Base-by-base conservation (phyloP, 1,139 yeast species). In the Geotrichum citri-aurantii region DNA sequence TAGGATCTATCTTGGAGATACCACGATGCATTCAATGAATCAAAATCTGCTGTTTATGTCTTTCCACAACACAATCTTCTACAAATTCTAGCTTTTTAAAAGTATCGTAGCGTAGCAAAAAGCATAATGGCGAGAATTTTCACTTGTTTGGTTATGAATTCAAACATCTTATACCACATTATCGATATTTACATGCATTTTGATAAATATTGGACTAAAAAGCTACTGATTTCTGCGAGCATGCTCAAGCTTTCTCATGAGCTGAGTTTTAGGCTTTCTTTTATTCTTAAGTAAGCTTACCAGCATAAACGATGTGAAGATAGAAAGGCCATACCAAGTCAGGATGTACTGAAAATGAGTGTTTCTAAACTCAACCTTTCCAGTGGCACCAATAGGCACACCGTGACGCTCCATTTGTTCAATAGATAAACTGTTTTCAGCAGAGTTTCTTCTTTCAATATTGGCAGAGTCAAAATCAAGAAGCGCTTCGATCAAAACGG, bases 311-410 rank as follows among this genome's bases (percentile, higher is more conserved):
- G 91, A 69, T 52, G 96, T 86, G 46, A 88, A 81, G 48, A 86
- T 67, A 0, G 91, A 84, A 49, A 91, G 80, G 0, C 96, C 96
- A 71, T 89, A 93, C 99, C 99, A 93, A 0, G 99, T 93, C 24
- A 90, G 82, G 67, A 93, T 76, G 71, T 93, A 93, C 72, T 93
- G 97, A 72, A 92, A 76, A 71, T 93, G 99, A 69, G 92, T 91
- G 72, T 93, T 95, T 64, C 87, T 82, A 69, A 90, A 80, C 63
- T 85, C 91, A 33, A 93, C 83, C 67, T 83, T 83, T 14, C 97
- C 95, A 5, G 79, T 75, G 57, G 86, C 83, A 1, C 97, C 99
- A 27, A 95, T 73, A 2, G 99, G 99, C 3, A 92, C 95, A 54
- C 99, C 99, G 19, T 88, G 85, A 58, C 79, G 80, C 58, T 83